These are phyloP conservation scores for Fusarium domesticum DNA, from an alignment of 2,329 filamentous ascomycete genomes.

Conservation along the genomic window DNA sequence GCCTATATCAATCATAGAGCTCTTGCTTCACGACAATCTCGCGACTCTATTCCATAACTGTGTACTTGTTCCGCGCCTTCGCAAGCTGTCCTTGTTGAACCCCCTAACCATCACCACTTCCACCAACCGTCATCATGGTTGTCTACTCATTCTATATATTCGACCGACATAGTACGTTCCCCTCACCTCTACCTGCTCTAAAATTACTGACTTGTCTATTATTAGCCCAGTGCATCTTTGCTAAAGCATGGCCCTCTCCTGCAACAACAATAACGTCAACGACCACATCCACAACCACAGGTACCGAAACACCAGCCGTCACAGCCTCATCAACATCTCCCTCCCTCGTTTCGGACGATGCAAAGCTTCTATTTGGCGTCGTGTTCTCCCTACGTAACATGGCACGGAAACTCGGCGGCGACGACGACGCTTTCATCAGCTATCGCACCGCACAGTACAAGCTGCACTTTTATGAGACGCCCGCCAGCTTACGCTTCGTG, in stretches of 20 bases:
- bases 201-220: slow-evolving; percentile 15
- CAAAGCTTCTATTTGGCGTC: slow-evolving; percentile 95
- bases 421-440: slow-evolving; percentile 91
- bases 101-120: slow-evolving; percentile 1
- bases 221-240: slow-evolving; percentile 95
- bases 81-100: not conserved
- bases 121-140: slow-evolving; percentile 60
- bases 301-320: slow-evolving; percentile 10
- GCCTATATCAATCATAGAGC: too few species aligned
- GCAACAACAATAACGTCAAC: slow-evolving; percentile 37
- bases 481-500: slow-evolving; percentile 91
- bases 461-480: slow-evolving; percentile 98
- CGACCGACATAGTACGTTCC: slow-evolving; percentile 82
- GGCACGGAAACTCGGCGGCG: slow-evolving; percentile 89
- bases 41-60: not conserved
- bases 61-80: not conserved
- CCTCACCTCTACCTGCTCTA: not conserved
- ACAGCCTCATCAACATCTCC: slow-evolving; percentile 29
- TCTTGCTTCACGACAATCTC: not conserved
- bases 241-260: slow-evolving; percentile 71
- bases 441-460: slow-evolving; percentile 96
- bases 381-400: slow-evolving; percentile 97
- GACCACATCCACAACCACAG: slow-evolving; percentile 11
- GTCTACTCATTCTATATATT: slow-evolving; percentile 99
- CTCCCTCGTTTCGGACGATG: slow-evolving; percentile 62